Evolutionary conservation across 371 early-diverging fungal species (phyloP).

Genomic region (Mortierella sp.): DNA sequence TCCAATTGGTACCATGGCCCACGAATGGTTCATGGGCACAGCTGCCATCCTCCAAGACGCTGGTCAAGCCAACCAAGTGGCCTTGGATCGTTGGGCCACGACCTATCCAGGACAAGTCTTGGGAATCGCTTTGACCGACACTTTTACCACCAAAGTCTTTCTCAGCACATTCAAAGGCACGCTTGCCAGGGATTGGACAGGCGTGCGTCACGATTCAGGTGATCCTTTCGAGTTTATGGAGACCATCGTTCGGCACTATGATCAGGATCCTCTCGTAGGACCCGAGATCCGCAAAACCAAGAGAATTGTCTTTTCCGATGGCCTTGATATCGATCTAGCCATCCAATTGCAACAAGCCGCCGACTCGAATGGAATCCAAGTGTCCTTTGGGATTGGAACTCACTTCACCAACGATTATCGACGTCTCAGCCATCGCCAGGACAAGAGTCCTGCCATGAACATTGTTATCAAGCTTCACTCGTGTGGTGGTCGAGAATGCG

Average conservation of each 20-base stretch:
- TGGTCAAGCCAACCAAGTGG: slow-evolving; percentile 67
- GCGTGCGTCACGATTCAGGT: slow-evolving; percentile 84
- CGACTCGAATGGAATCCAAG: slow-evolving; percentile 60
- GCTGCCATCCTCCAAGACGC: slow-evolving; percentile 73
- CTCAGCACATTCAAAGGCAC: slow-evolving; percentile 66
- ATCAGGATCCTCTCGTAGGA: slow-evolving; percentile 61
- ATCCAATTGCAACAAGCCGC: slow-evolving; percentile 63
- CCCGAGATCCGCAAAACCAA: slow-evolving; percentile 56
- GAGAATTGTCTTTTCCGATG: slow-evolving; percentile 79
- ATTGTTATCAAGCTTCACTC: slow-evolving; percentile 81
- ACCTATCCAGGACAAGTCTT: slow-evolving; percentile 66
- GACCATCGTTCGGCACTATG: slow-evolving; percentile 68
- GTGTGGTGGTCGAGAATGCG: slow-evolving; percentile 68
- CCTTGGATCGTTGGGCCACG: slow-evolving; percentile 69
- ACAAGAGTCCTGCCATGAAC: slow-evolving; percentile 61
- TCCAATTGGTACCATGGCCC: slow-evolving; percentile 82
- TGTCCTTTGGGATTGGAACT: slow-evolving; percentile 83
- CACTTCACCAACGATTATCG: slow-evolving; percentile 79
- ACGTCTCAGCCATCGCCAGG: slow-evolving; percentile 24
- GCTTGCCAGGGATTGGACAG: slow-evolving; percentile 64
- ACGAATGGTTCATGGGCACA: slow-evolving; percentile 85
- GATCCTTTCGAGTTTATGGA: slow-evolving; percentile 68
- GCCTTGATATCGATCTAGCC: slow-evolving; percentile 64
- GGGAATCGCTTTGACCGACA: slow-evolving; percentile 80
- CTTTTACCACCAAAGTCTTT: slow-evolving; percentile 75